phyloP scores from a whole-genome alignment of 805 yeast species.

The Zygosaccharomyces kombuchaensis region DNA sequence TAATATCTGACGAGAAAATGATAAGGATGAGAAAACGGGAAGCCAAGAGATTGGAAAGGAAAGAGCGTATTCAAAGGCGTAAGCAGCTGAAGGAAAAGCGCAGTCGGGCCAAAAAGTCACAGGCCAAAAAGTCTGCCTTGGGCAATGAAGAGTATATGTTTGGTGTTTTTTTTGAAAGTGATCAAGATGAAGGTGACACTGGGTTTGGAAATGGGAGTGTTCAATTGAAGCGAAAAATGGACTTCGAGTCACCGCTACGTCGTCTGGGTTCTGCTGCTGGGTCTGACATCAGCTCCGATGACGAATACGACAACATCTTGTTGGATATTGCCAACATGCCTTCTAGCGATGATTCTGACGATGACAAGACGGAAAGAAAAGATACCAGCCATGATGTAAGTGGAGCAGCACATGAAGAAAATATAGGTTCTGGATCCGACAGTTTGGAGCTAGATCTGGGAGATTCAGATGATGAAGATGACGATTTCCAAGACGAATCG shows the following conservation, averaged over 20 bases:
- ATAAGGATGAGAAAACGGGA: slow-evolving; percentile 26
- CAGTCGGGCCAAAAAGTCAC: slow-evolving; percentile 19
- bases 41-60: slow-evolving; percentile 28
- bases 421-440: slow-evolving; percentile 11
- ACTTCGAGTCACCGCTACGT: slow-evolving; percentile 25
- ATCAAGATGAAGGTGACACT: slow-evolving; percentile 19
- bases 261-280: slow-evolving; percentile 21
- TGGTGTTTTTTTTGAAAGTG: slow-evolving; percentile 34
- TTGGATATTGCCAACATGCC: slow-evolving; percentile 35
- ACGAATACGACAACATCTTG: slow-evolving; percentile 34
- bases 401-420: slow-evolving; percentile 21
- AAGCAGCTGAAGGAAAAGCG: slow-evolving; percentile 19
- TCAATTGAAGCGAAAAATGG: slow-evolving; percentile 7
- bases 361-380: slow-evolving; percentile 35
- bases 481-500: slow-evolving; percentile 35
- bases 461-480: slow-evolving; percentile 28
- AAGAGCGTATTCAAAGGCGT: slow-evolving; percentile 30
- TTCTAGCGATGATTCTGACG: slow-evolving; percentile 35
- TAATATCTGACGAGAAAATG: slow-evolving; percentile 31
- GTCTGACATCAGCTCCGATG: slow-evolving; percentile 30
- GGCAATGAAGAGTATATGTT: slow-evolving; percentile 34
- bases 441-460: slow-evolving; percentile 21
- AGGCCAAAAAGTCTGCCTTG: slow-evolving; percentile 37
- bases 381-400: slow-evolving; percentile 36
- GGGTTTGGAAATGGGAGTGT: slow-evolving; percentile 2